A percentile compares a stretch with the other conserved stretches of the same genome.
phyloP scores from a whole-genome alignment of 352 stramenopile genomes.

The Nothophytophthora sp. region DNA sequence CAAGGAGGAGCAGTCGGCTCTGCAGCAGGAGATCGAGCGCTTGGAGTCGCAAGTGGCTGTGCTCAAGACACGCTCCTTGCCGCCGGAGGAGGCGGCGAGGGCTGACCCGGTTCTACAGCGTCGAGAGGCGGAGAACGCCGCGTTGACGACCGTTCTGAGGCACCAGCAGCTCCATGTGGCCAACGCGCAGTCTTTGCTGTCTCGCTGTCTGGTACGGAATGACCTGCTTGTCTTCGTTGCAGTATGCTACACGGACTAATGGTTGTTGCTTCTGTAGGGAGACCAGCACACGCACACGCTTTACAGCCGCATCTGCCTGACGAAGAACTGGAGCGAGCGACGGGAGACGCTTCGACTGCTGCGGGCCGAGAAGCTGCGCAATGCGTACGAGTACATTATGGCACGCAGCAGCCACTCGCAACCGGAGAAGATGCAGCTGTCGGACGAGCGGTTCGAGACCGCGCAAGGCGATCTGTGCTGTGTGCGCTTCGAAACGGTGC shows the following conservation, averaged over 20 bases:
- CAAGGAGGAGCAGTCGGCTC: slow-evolving; percentile 35
- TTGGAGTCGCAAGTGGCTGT: slow-evolving; percentile 39
- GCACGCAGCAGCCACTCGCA: slow-evolving; percentile 23
- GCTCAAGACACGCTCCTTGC: slow-evolving; percentile 21
- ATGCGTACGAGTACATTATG: slow-evolving; percentile 31
- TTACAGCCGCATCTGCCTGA: slow-evolving; percentile 17
- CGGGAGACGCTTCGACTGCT: slow-evolving; percentile 19
- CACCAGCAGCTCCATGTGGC: slow-evolving; percentile 45
- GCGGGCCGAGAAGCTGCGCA: slow-evolving; percentile 25
- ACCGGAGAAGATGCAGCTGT: slow-evolving; percentile 31
- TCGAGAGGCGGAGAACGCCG: slow-evolving; percentile 18
- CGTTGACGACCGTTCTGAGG: slow-evolving; percentile 15
- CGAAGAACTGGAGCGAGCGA: slow-evolving; percentile 18
- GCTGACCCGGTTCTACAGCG: slow-evolving; percentile 22
- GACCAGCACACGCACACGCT: slow-evolving; percentile 26
- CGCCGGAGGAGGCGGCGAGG: slow-evolving; percentile 10
- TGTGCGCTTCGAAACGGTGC: slow-evolving; percentile 34
- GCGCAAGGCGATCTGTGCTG: slow-evolving; percentile 25
- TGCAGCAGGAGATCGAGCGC: slow-evolving; percentile 29
- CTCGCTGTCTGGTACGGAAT: slow-evolving; percentile 26
- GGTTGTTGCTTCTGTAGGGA: slow-evolving; percentile 1
- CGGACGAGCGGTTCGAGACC: slow-evolving; percentile 20
- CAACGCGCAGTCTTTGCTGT: slow-evolving; percentile 36
- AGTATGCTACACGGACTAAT: background rate
- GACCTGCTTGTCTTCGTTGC: background rate